Evolutionary conservation across 202 grass and related monocot species (phyloP), one percentile per base, ranked within the genome.

Genomic region (Miscanthus sacchariflorus): DNA sequence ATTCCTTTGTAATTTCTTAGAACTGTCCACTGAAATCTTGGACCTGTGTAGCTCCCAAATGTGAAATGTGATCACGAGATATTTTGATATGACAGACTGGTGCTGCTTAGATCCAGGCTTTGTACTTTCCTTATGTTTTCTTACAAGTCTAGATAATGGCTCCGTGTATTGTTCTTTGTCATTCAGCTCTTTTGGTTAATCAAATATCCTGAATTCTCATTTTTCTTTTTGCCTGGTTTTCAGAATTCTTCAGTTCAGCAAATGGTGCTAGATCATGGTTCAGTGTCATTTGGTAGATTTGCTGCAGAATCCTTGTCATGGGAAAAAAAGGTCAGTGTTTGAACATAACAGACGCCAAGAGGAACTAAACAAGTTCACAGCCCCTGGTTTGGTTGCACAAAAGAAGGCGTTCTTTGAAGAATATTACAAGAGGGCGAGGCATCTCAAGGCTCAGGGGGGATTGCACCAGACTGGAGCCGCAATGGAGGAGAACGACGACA

Each of bases 381-480:
- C 33, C 30, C 93, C 91, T 70, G 95, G 95, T 77, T 92, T 93
- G 76, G 95, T 98, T 89, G 93, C 95, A 27, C 76, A 93, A 88
- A 98, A 95, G 66, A 98, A 93, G 86, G 95, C 93, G 2, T 98
- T 92, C 74, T 98, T 98, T 72, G 95, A 98, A 95, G 93, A 98
- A 72, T 98, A 95, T 87, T 98, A 89, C 89, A 87, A 89, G 81
- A 95, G 35, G 25, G 86, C 90, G 1, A 91, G 87, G 67, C 74
- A 48, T 70, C 74, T 86, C 45, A 98, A 93, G 81, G 78, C 83
- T 85, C 83, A 82, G 74, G 83, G 90, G 42, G 86, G 68, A 21
- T 48, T 38, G 13, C 65, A 36, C 2, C 71, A 82, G 42, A 30
- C 18, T 39, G 78, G 78, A 83, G 38, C 40, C 18, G 79, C 78